Evolutionary conservation across 1,139 yeast species (phyloP), one percentile per base, ranked within the genome.

Genomic region (Suhomyces bribrorum): DNA sequence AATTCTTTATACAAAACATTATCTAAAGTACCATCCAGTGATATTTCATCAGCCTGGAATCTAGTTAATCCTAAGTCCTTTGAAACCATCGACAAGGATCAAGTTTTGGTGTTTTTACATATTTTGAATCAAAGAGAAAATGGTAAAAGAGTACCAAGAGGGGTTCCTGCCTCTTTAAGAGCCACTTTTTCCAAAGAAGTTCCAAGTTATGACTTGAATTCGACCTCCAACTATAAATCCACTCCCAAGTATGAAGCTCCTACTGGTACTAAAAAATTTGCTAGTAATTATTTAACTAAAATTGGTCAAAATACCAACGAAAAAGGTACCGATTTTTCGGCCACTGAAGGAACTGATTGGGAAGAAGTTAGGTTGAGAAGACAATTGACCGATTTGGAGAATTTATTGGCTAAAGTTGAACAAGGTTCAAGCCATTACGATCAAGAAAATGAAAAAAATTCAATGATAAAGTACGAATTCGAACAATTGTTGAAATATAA

Each of bases 31-130:
- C 96, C 97, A 9, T 77, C 80, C 34, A 77, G 90, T 9, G 98
- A 90, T 58, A 75, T 90, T n/a, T 80, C 90, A 22, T 83, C 87
- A 23, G 96, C 97, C 1, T 92, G 98, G 97, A 88, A 87, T 58
- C 69, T 92, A 44, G 95, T 94, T 33, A 92, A 92, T 56, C 97
- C 98, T 5, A 84, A 86, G 53, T 81, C 85, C 32, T 79, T 81
- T 40, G 89, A 85, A 54, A 83, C 95, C 12, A 88, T 92, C 47
- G 97, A 90, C 61, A 88, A 86, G 54, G 97, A 92, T 62, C 98
- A 94, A 60, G 83, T 89, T 18, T 67, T 89, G 49, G 95, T 87
- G 26, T 89, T 87, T 50, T 71, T 92, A 49, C 98, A 92, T 63
- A 88, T 90, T 49, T 73, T 92, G 53, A 88, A 89, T 62, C 96